phyloP scores from a whole-genome alignment of 345 rosid species.

The Sonneratia alba region DNA sequence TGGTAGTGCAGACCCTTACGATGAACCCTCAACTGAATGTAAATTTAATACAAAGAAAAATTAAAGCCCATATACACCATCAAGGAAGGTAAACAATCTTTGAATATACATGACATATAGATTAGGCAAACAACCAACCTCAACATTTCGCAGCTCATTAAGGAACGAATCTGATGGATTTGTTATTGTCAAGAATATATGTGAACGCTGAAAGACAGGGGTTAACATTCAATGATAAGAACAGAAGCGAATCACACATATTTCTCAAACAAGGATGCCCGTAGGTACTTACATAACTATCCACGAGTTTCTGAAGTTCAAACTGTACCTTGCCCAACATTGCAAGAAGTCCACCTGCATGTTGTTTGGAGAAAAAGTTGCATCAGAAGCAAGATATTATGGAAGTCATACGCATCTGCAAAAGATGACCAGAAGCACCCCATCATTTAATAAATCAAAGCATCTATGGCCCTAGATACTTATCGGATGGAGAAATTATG shows the following conservation, averaged over 20 bases:
- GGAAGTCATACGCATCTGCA: neutral
- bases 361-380: neutral
- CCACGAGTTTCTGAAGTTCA: conserved; percentile 82
- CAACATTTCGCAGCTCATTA: conserved; percentile 84
- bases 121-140: conserved; percentile 47
- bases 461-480: neutral
- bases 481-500: neutral
- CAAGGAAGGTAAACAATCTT: neutral
- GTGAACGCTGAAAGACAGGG: conserved; percentile 55
- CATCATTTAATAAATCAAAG: neutral
- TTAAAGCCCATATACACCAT: neutral
- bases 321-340: conserved; percentile 77
- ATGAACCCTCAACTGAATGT: neutral
- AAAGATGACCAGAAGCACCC: neutral
- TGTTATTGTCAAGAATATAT: conserved; percentile 70
- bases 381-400: neutral
- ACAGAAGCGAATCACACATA: neutral
- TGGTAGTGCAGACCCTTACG: neutral
- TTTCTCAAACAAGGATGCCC: conserved; percentile 5
- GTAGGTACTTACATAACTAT: conserved; percentile 66
- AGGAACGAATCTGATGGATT: conserved; percentile 91
- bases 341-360: conserved; percentile 56
- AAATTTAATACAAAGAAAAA: neutral
- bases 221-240: conserved; percentile 4
- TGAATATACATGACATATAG: neutral